A percentile compares a stretch with the other conserved stretches of the same genome.
phyloP scores from a whole-genome alignment of 257 asterid genomes.

The Orobanche coerulescens region DNA sequence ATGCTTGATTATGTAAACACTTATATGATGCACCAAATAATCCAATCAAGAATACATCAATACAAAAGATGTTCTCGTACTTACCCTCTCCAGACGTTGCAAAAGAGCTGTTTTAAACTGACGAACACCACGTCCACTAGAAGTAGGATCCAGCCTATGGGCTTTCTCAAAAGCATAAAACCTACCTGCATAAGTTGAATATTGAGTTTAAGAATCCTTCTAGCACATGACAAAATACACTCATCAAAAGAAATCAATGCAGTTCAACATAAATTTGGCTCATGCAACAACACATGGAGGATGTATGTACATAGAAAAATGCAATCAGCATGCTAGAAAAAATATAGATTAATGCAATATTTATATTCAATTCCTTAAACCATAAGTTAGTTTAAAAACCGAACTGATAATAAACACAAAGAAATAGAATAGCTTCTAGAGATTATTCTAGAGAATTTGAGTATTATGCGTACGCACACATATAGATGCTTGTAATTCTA shows the following conservation, averaged over 20 bases:
- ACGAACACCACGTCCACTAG: slow-evolving; percentile 98
- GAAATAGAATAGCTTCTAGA: not conserved
- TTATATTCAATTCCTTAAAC: not conserved
- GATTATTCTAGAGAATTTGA: slow-evolving; percentile 3
- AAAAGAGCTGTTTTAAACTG: slow-evolving; percentile 94
- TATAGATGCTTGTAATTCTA: not conserved
- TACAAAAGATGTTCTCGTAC: slow-evolving; percentile 4
- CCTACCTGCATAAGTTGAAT: slow-evolving; percentile 54
- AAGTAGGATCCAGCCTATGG: slow-evolving; percentile 88
- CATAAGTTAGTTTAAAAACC: not conserved
- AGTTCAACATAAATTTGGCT: not conserved
- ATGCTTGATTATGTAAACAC: too few species aligned
- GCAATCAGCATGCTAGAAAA: slow-evolving; percentile 10
- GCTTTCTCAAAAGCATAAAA: slow-evolving; percentile 98
- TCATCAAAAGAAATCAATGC: not conserved
- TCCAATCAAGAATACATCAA: slow-evolving; percentile 16
- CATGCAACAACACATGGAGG: not conserved
- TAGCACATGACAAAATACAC: not conserved
- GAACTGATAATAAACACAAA: not conserved
- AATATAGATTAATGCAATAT: not conserved
- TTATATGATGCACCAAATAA: not conserved
- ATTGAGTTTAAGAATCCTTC: slow-evolving; percentile 18
- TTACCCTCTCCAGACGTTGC: slow-evolving; percentile 92
- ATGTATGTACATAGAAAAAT: not conserved
- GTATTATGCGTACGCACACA: not conserved